Evolutionary conservation across 768 basidiomycete species (phyloP).

Genomic region (Leccinellum luteum): DNA sequence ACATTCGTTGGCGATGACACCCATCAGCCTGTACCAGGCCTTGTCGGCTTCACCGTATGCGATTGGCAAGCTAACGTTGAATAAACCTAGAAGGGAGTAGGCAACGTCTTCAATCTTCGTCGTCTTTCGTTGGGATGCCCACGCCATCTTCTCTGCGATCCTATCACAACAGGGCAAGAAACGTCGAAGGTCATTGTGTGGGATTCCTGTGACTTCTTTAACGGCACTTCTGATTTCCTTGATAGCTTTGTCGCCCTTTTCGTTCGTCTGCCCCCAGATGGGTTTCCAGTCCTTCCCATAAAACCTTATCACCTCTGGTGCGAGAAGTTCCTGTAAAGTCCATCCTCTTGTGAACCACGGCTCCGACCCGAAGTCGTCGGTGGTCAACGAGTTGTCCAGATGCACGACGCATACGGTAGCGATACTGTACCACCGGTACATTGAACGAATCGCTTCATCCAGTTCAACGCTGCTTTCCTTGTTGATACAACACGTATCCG

Average conservation of each 20-base stretch:
- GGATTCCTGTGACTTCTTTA: slow-evolving; percentile 12
- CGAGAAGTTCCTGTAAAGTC: slow-evolving; percentile 18
- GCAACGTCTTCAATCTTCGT: slow-evolving; percentile 23
- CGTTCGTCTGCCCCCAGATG: background rate
- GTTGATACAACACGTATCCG: slow-evolving; percentile 23
- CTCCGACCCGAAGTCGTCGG: slow-evolving; percentile 11
- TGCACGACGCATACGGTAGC: slow-evolving; percentile 25
- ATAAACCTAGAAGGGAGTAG: slow-evolving; percentile 25
- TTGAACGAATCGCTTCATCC: slow-evolving; percentile 30
- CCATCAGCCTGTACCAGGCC: slow-evolving; percentile 23
- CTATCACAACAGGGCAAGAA: slow-evolving; percentile 11
- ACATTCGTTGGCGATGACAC: slow-evolving; percentile 12
- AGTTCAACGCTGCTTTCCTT: slow-evolving; percentile 30
- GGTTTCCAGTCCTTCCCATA: slow-evolving; percentile 21
- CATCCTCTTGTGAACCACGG: slow-evolving; percentile 26
- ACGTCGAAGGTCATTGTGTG: slow-evolving; percentile 5
- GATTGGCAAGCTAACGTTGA: slow-evolving; percentile 22
- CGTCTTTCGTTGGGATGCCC: slow-evolving; percentile 26
- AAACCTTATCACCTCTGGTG: slow-evolving; percentile 17
- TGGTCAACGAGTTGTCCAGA: slow-evolving; percentile 11
- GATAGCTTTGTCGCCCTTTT: slow-evolving; percentile 10
- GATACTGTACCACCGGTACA: slow-evolving; percentile 28
- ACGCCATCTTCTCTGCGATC: slow-evolving; percentile 20
- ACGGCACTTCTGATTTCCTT: slow-evolving; percentile 10
- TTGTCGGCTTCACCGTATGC: slow-evolving; percentile 24